phyloP scores from a whole-genome alignment of 179 eudicot species.

The Patellifolia procumbens region DNA sequence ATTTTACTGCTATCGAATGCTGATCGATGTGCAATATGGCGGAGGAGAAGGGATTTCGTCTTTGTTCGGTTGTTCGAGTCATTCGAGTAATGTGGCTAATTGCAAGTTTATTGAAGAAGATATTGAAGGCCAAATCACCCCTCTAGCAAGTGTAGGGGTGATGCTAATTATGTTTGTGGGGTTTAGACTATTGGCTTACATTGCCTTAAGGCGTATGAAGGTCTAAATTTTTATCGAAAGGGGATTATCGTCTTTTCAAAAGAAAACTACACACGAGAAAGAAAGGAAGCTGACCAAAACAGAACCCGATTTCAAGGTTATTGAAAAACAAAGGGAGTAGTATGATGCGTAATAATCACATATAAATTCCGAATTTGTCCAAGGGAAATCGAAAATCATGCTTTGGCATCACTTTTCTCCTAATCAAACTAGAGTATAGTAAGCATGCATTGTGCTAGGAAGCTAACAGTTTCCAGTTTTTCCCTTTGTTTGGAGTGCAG shows the following conservation, averaged over 20 bases:
- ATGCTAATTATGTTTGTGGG: slow-evolving; percentile 64
- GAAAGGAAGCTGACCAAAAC: too few relatives aligned
- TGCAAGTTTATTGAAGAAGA: slow-evolving; percentile 79
- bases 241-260: too few relatives aligned
- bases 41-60: slow-evolving; percentile 50
- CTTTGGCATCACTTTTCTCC: not conserved
- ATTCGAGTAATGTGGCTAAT: slow-evolving; percentile 28
- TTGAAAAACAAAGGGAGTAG: not conserved
- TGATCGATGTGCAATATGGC: slow-evolving; percentile 74
- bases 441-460: slow-evolving; percentile 8
- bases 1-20: slow-evolving; percentile 63
- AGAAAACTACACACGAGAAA: too few relatives aligned
- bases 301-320: too few relatives aligned
- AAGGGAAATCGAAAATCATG: not conserved
- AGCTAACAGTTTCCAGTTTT: slow-evolving; percentile 21
- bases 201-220: slow-evolving; percentile 55
- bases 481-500: not conserved
- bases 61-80: slow-evolving; percentile 47
- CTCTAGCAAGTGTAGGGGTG: slow-evolving; percentile 43
- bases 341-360: slow-evolving; percentile 1
- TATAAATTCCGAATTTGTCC: not conserved
- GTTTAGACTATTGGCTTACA: slow-evolving; percentile 69
- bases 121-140: slow-evolving; percentile 58
- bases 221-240: slow-evolving; percentile 7
- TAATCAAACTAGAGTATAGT: not conserved